Evolutionary conservation across 192 early-diverging fungal genomes (phyloP).

Genomic region (Mortierella hygrophila): DNA sequence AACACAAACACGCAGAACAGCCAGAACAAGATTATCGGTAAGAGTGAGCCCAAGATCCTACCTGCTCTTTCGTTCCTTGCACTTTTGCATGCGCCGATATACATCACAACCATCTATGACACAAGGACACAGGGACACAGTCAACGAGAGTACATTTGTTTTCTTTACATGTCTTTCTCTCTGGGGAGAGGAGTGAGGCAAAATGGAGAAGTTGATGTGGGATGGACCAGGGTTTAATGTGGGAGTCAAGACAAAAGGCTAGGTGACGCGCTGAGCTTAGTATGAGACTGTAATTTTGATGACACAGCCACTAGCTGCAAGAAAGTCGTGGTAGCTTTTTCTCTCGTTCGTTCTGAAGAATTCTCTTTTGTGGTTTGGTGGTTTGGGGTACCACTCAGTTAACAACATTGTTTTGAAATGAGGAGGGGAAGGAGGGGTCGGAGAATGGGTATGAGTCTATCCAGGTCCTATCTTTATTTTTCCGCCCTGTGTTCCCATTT

Average conservation of each 20-base stretch:
- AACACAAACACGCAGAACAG: neutral
- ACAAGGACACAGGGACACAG: too few relatives aligned
- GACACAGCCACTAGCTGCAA: neutral
- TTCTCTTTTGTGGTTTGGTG: too few relatives aligned
- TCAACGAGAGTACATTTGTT: neutral
- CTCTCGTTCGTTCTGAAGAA: neutral
- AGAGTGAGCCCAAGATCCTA: neutral
- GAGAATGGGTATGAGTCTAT: too few relatives aligned
- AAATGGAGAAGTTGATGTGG: neutral
- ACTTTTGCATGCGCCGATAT: neutral
- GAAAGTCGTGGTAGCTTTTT: neutral
- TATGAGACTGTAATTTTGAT: neutral
- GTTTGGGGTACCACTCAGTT: too few relatives aligned
- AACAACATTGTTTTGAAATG: too few relatives aligned
- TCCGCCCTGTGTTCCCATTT: neutral
- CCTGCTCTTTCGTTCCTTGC: neutral
- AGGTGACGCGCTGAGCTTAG: neutral
- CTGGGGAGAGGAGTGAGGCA: neutral
- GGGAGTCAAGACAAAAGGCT: neutral
- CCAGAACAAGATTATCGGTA: neutral
- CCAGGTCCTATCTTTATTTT: neutral
- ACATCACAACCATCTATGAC: neutral
- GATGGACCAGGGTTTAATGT: neutral
- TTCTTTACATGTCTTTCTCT: neutral
- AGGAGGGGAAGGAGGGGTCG: too few relatives aligned